Percentiles rank a stretch among this genome's conserved stretches.
Conservation (phyloP, 768 basidiomycete genomes). For the Hygrophorus pudorinus region DNA sequence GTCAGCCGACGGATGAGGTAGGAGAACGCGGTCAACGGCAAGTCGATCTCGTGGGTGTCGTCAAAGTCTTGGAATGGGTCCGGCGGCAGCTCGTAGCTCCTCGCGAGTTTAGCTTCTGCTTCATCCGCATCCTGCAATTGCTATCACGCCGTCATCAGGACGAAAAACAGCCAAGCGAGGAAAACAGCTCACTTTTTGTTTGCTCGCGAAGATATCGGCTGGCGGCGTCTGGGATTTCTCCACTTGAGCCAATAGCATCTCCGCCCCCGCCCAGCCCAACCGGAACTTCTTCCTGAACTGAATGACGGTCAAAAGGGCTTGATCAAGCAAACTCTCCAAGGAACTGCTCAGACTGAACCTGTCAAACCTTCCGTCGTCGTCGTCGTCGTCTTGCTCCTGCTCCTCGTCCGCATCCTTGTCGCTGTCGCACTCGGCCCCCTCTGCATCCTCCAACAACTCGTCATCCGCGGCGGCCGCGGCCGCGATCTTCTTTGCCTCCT, state of each 20-base stretch:
- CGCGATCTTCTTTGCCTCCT: conserved; percentile 25
- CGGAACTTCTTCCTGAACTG: conserved; percentile 39
- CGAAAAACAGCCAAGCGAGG: not conserved
- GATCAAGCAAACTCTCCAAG: conserved; percentile 50
- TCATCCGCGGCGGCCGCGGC: no score
- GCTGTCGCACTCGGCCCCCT: conserved; percentile 19
- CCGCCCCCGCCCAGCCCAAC: conserved; percentile 65
- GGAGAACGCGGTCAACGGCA: conserved; percentile 52
- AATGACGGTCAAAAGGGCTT: conserved; percentile 44
- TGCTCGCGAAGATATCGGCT: conserved; percentile 26
- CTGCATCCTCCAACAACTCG: conserved; percentile 3
- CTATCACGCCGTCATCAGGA: conserved; percentile 12
- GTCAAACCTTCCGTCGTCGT: conserved; percentile 38
- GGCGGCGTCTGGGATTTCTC: conserved; percentile 34
- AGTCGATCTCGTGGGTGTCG: conserved; percentile 34
- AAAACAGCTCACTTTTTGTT: conserved; percentile 20
- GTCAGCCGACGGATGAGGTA: conserved; percentile 57
- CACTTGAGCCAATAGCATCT: conserved; percentile 35
- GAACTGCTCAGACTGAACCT: conserved; percentile 55
- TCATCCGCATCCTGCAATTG: conserved; percentile 31
- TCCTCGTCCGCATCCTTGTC: conserved; percentile 22
- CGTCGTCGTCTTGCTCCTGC: conserved; percentile 20
- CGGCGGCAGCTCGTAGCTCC: conserved; percentile 37
- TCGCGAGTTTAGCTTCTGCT: conserved; percentile 28
- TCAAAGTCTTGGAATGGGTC: conserved; percentile 38